Evolutionary conservation across 768 basidiomycete species (phyloP), one percentile per base, ranked within the genome.

Genomic region (Goffeauzyma gilvescens): DNA sequence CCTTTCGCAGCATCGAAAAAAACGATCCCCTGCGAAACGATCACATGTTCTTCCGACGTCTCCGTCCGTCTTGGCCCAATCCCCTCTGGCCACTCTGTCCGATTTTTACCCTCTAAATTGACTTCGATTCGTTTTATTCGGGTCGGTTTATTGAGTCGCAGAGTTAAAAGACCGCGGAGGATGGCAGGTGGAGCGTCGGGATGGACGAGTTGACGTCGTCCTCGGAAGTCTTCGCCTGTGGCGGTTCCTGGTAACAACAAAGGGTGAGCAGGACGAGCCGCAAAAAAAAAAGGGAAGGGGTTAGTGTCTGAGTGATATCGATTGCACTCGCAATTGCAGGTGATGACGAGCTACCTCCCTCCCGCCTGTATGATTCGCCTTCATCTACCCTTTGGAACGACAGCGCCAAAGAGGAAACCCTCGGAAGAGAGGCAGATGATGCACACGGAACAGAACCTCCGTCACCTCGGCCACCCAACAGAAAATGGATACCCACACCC

Each of bases 51-150:
- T 59, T 95, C 89, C 9, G 69, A 73, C 13, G 83, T 70, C 34
- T 90, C 81, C 45, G 78, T 63, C 20, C 81, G 71, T 13, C 78
- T 69, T 17, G 77, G 74, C 45, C 83, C 84, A 40, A 81, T 70
- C 13, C 89, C 83, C 71, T 93, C 86, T 2, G 79, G 76, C 79
- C 85, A 93, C 27, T 75, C 72, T 4, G 77, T 80, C 18, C 69
- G 65, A 2, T 77, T 69, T 45, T 69, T 78, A 2, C 81, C 87
- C 33, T 75, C 68, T 17, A 98, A 65, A 58, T 78, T 75, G 28
- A 93, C 68, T 42, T 78, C 78, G 44, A 98, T 87, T 54, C 76
- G 80, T 24, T 79, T 77, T 51, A 98, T 77, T 59, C 76, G 76
- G 41, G 76, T 86, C 0, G 86, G 76, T 59, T 90, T 90, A 23